Evolutionary conservation across 2,329 filamentous ascomycete species (phyloP), one percentile per base, ranked within the genome.

Genomic region (Emergomyces africanus): DNA sequence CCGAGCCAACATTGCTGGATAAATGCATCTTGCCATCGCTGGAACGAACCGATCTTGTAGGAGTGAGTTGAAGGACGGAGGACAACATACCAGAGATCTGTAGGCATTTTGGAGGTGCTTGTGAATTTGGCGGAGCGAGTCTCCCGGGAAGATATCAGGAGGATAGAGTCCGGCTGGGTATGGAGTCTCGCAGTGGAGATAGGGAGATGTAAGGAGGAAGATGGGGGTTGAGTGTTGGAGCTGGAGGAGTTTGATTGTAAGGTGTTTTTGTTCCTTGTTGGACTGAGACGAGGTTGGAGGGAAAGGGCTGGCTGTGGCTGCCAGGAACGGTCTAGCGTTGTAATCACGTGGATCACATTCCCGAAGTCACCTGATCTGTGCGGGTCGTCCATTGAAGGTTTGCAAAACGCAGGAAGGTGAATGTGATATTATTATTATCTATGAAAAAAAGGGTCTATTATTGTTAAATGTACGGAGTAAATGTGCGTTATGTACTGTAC

Each of bases 51-150:
- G 12, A 5, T 20, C 6, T 20, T 20, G 6, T 5, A 12, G 51
- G 66, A 60, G 60, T 12, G 39, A 18, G 18, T 8, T 8, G 39
- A n/a, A n/a, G 66, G 59, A 61, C n/a, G 65, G 61, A 67, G 67
- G 72, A 72, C 72, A 72, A 84, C 87, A 79, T 82, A 94, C 89
- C 89, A 94, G 75, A 87, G 82, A 80, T 91, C 88, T 70, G 86
- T 79, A 74, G 84, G 77, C 88, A 94, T 92, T 44, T 42, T 55
- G 53, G 25, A 12, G 14, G 53, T n/a, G 20, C 23, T 23, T 44
- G 37, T 42, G 57, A 37, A 35, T 44, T 39, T 37, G 41, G 48
- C 46, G 61, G 60, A 58, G 60, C 61, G 39, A 55, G 37, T 28
- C 35, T 54, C 60, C 64, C 62, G 56, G 61, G 49, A 20, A 53